phyloP scores from a whole-genome alignment of 1,284 basidiomycete species.

The Heterobasidion annosum region DNA sequence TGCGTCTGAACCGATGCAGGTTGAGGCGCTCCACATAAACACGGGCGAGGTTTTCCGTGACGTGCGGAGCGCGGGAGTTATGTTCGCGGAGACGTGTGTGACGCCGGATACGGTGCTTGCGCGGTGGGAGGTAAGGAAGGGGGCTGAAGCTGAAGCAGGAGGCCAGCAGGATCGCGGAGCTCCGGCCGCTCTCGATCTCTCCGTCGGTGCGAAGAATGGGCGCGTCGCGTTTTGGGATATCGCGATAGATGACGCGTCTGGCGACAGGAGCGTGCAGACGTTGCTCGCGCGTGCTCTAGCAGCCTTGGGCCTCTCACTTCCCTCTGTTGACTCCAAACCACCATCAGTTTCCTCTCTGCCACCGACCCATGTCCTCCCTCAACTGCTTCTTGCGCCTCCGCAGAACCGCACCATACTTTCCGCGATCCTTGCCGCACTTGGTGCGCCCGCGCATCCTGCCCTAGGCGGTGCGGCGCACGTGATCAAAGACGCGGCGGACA shows the following conservation, averaged over 20 bases:
- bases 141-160: background rate
- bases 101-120: background rate
- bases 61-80: slow-evolving; percentile 3
- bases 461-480: slow-evolving; percentile 18
- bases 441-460: slow-evolving; percentile 18
- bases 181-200: slow-evolving; percentile 6
- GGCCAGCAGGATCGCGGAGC: background rate
- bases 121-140: slow-evolving; percentile 6
- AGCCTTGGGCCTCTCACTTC: slow-evolving; percentile 35
- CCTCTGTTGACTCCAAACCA: slow-evolving; percentile 15
- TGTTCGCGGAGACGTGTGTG: background rate
- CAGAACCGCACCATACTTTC: slow-evolving; percentile 26
- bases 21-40: background rate
- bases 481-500: slow-evolving; percentile 55
- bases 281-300: slow-evolving; percentile 35
- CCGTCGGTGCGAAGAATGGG: slow-evolving; percentile 3
- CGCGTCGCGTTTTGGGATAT: slow-evolving; percentile 20
- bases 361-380: slow-evolving; percentile 35
- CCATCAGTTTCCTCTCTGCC: background rate
- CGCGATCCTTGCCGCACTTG: slow-evolving; percentile 27
- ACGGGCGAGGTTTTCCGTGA: background rate
- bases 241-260: slow-evolving; percentile 23
- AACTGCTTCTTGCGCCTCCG: slow-evolving; percentile 37
- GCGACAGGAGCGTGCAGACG: slow-evolving; percentile 14
- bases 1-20: background rate